phyloP scores from a whole-genome alignment of 169 alveolate species.

The Neospora caninum region DNA sequence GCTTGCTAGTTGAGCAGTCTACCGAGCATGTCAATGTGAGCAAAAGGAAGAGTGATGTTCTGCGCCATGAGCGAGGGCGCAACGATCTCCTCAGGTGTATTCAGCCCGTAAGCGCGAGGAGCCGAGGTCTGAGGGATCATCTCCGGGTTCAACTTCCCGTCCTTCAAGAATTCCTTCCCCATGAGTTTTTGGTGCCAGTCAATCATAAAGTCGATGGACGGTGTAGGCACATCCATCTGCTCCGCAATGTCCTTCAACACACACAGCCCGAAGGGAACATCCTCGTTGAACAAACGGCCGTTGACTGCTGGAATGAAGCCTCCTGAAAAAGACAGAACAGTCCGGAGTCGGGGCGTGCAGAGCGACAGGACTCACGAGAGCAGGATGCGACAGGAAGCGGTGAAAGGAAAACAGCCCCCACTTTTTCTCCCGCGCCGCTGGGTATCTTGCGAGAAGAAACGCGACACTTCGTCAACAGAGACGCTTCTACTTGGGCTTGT shows the following conservation, averaged over 20 bases:
- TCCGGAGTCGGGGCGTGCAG: too few relatives aligned
- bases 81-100: background rate
- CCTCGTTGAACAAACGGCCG: slow-evolving; percentile 56
- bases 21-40: slow-evolving; percentile 10
- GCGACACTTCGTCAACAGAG: too few relatives aligned
- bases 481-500: too few relatives aligned
- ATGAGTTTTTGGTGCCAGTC: slow-evolving; percentile 70
- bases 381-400: too few relatives aligned
- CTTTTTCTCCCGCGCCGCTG: too few relatives aligned
- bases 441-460: too few relatives aligned
- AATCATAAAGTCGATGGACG: slow-evolving; percentile 64
- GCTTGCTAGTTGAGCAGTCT: background rate
- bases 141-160: slow-evolving; percentile 45
- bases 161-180: slow-evolving; percentile 47
- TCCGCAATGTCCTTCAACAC: slow-evolving; percentile 64
- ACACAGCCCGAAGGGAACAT: slow-evolving; percentile 65
- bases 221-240: slow-evolving; percentile 57
- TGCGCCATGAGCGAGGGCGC: slow-evolving; percentile 52
- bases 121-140: slow-evolving; percentile 14
- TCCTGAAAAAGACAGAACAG: too few relatives aligned
- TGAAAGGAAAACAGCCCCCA: too few relatives aligned
- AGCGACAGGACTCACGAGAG: too few relatives aligned
- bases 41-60: background rate
- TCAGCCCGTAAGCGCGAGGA: slow-evolving; percentile 31
- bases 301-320: slow-evolving; percentile 52